Evolutionary conservation across 495 filamentous ascomycete species (phyloP), one percentile per base, ranked within the genome.

Genomic region (Xylaria nigripes): DNA sequence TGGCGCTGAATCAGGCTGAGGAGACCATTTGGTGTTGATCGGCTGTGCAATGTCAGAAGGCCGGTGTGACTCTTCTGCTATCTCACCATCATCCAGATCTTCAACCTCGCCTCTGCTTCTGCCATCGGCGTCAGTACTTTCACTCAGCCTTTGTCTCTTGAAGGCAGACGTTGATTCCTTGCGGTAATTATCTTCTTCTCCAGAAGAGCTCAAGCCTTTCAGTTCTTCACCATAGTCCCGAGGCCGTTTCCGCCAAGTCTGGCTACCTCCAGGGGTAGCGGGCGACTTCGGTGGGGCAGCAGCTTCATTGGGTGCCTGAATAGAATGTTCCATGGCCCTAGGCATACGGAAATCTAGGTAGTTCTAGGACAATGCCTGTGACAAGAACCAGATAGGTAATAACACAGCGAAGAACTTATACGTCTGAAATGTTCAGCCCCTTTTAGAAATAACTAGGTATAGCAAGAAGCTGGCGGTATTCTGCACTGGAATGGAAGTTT

Each of bases 41-140:
- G 23, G 24, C 21, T 22, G 41, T 24, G 50, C 18, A 3, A 46
- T 25, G 16, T 54, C 48, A 25, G 57, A 51, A 53, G 19, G 36
- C 19, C 45, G 58, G 45, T 50, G 45, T 18, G 61, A 63, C 24
- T 72, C 67, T 55, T 72, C 67, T 55, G 61, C 51, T 54, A 67
- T 64, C 59, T 72, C 69, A 30, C 62, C 68, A 36, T 73, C 68
- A 13, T 67, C 66, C n/a, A 69, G 45, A 51, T 53, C 49, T 24
- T 56, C 59, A 16, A 57, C 56, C 38, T 42, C 45, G 34, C 41
- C 55, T 29, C 19, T 23, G 15, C 49, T 50, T 27, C 41, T 38
- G 32, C 40, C 9, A 21, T 41, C 40, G 15, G 27, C 40, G n/a
- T 42, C 38, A 3, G 23, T n/a, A 19, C 29, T 19, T 1, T 25